Evolutionary conservation across 495 filamentous ascomycete species (phyloP), one percentile per base, ranked within the genome.

Genomic region (Diplogelasinospora grovesii): DNA sequence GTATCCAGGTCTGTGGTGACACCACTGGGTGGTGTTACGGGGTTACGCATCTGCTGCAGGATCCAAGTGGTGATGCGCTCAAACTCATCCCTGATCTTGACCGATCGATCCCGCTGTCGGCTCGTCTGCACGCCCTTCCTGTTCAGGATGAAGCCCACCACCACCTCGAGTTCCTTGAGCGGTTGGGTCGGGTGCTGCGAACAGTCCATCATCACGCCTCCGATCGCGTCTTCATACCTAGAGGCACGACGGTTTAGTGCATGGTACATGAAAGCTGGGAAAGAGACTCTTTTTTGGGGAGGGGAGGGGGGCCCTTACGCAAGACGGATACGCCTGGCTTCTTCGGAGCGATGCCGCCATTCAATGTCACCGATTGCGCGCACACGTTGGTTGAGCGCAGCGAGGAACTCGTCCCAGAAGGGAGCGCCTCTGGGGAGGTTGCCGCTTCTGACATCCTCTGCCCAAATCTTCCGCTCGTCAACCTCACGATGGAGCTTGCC

Each of bases 91-190:
- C 73, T 78, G 65, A 89, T 70, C 10, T 61, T 69, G 1, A 56
- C 59, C 3, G 77, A 80, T 3, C 56, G 59, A 32, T 90, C 85
- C 29, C 78, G 77, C 43, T 87, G 79, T 1, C 76, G 67, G 36
- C 63, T 69, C 11, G 66, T 78, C 45, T 78, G 77, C 3, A 59
- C 58, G 19, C 79, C 78, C 1, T 59, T 66, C 32, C 72, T 79
- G 41, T 81, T 85, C 15, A 89, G 60, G 36, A 93, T 82, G 27
- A 68, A 74, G 20, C 86, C 85, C 22, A 76, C 70, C 55, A 89
- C 86, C 16, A 85, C 83, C 61, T 94, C 87, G 8, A 82, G 56
- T 53, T 94, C 87, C 3, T 59, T 75, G 8, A 93, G 64, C 0
- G 66, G 68, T 19, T 74, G 66, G 26, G 53, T 56, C 0, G 77